Evolutionary conservation across 108 stramenopile genomes (phyloP).

Genomic region (Nannochloropsis gaditana): DNA sequence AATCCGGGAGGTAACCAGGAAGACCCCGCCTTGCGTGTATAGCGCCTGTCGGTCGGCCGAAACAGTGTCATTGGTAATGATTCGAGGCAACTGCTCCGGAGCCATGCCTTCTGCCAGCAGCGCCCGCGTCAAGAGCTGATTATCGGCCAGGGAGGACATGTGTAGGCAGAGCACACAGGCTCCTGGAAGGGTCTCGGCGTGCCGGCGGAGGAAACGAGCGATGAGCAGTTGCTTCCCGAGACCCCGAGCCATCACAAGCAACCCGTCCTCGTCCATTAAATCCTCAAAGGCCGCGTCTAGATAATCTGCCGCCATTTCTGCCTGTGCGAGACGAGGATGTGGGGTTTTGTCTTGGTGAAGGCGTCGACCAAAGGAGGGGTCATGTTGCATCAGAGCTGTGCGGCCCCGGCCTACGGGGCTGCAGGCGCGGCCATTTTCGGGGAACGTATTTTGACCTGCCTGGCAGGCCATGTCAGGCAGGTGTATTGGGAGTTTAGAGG

Average conservation of each 20-base stretch:
- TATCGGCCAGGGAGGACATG: not conserved
- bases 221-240: slow-evolving; percentile 66
- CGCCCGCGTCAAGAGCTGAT: slow-evolving; percentile 18
- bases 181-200: not conserved
- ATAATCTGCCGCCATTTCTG: not conserved
- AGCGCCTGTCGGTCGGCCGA: slow-evolving; percentile 45
- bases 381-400: no score
- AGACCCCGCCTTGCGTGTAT: slow-evolving; percentile 64
- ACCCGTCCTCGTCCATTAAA: slow-evolving; percentile 77
- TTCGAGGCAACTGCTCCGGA: slow-evolving; percentile 24
- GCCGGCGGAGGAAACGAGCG: slow-evolving; percentile 30
- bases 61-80: slow-evolving; percentile 27
- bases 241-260: slow-evolving; percentile 78
- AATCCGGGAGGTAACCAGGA: slow-evolving; percentile 84
- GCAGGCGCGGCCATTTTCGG: no score
- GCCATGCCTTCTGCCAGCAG: slow-evolving; percentile 42
- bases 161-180: not conserved
- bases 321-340: not conserved
- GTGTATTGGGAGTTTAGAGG: slow-evolving; percentile 20
- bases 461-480: not conserved
- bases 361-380: no score
- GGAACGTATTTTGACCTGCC: no score
- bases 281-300: slow-evolving; percentile 69
- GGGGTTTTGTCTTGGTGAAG: not conserved
- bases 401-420: no score